These are phyloP conservation scores for Dendryphion nanum DNA, from an alignment of 2,329 filamentous ascomycete genomes.

Conservation along the genomic window DNA sequence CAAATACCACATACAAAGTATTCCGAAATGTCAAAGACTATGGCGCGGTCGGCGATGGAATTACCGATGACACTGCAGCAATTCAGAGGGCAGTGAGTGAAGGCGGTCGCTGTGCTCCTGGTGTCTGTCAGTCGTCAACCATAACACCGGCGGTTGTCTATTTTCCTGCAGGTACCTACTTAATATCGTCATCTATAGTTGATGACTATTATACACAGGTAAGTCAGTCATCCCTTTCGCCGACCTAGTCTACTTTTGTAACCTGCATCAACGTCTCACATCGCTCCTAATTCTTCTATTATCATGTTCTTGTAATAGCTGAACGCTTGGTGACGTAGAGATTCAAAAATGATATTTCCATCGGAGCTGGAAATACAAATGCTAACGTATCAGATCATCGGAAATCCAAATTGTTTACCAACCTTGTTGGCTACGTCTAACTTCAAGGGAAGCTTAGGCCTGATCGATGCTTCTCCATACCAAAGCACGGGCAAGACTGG, in stretches of 20 bases:
- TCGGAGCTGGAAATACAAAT: background rate
- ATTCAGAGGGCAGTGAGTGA: conserved; percentile 70
- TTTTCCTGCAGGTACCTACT: conserved; percentile 59
- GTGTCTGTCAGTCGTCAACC: conserved; percentile 45
- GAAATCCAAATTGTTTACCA: conserved; percentile 58
- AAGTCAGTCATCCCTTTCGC: too few relatives aligned
- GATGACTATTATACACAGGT: conserved; percentile 63
- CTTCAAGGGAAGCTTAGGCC: conserved; percentile 52
- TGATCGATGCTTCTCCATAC: conserved; percentile 60
- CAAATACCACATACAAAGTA: conserved; percentile 36
- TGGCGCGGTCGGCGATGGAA: conserved; percentile 85
- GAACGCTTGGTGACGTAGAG: too few relatives aligned
- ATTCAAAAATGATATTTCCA: too few relatives aligned
- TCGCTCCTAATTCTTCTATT: too few relatives aligned
- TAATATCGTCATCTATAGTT: conserved; percentile 57
- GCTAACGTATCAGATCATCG: conserved; percentile 45
- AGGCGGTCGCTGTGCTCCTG: conserved; percentile 43
- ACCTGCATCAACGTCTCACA: too few relatives aligned
- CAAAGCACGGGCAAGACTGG: conserved; percentile 33
- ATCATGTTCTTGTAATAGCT: background rate
- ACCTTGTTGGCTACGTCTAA: conserved; percentile 53
- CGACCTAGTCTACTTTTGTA: too few relatives aligned
- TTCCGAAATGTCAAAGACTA: conserved; percentile 63
- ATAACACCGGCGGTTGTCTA: conserved; percentile 57
- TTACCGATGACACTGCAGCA: conserved; percentile 80